These are phyloP conservation scores for Leccinum obscurum DNA, from an alignment of 768 basidiomycete genomes.

Conservation along the genomic window DNA sequence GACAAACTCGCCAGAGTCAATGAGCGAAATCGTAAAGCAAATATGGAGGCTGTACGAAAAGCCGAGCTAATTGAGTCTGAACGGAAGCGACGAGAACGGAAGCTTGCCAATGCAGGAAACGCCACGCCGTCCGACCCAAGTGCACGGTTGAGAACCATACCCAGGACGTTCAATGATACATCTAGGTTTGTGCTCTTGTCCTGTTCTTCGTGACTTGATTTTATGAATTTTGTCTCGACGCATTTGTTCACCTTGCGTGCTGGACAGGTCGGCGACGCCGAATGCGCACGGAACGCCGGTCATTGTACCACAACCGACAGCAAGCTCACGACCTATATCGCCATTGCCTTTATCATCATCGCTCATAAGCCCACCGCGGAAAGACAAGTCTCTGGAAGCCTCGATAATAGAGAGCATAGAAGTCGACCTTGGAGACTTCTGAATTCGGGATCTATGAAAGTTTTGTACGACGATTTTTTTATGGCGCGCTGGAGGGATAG, in stretches of 20 bases:
- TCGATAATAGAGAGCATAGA: constrained; percentile 66
- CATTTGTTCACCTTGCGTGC: constrained; percentile 10
- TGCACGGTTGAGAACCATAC: constrained; percentile 65
- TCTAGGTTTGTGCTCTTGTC: constrained; percentile 54
- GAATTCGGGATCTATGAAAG: constrained; percentile 15
- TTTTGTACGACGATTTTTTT: constrained; percentile 6
- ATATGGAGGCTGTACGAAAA: constrained; percentile 74
- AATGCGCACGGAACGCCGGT: constrained; percentile 49
- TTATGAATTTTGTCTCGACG: constrained; percentile 19
- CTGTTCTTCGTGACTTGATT: constrained; percentile 12
- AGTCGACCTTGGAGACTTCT: constrained; percentile 80
- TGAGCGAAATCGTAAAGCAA: constrained; percentile 85
- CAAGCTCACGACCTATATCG: constrained; percentile 36
- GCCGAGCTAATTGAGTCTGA: constrained; percentile 73
- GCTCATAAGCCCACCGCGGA: constrained; percentile 29
- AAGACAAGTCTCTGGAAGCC: constrained; percentile 50
- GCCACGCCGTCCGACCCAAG: constrained; percentile 57
- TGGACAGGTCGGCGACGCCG: constrained; percentile 42
- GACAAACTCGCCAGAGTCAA: constrained; percentile 77
- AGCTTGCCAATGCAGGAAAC: constrained; percentile 44
- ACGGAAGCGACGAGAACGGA: constrained; percentile 68
- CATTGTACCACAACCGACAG: constrained; percentile 30
- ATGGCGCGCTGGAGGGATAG: not conserved
- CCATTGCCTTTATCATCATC: constrained; percentile 33
- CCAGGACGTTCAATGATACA: constrained; percentile 53